Conservation (phyloP, 2,329 filamentous ascomycete species). For the Xylariaceae sp. region DNA sequence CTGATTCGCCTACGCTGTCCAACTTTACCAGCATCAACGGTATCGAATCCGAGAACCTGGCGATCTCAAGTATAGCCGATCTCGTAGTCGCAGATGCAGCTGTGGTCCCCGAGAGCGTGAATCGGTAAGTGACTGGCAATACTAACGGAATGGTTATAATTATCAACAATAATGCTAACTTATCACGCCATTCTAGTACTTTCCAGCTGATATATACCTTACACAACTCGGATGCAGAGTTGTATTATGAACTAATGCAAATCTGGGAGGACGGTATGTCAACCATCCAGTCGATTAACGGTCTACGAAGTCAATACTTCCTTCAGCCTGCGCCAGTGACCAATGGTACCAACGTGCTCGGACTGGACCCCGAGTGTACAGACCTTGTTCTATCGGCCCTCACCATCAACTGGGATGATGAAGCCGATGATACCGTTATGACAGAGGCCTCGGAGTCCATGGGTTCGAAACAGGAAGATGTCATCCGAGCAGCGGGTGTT, state of each 20-base stretch:
- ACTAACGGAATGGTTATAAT: no score
- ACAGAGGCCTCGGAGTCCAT: conserved; percentile 25
- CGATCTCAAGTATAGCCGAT: no score
- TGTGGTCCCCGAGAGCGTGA: no score
- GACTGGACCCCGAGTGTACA: conserved; percentile 32
- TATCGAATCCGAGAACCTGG: conserved; percentile 3
- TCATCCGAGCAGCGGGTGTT: conserved; percentile 9
- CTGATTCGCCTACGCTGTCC: conserved; percentile 13
- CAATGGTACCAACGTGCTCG: conserved; percentile 28
- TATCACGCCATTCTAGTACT: no score
- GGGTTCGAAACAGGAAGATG: conserved; percentile 4
- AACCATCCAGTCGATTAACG: neutral
- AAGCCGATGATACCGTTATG: conserved; percentile 28
- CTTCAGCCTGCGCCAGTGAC: conserved; percentile 6
- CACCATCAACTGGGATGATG: conserved; percentile 31
- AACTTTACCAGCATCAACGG: conserved; percentile 16
- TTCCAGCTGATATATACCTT: conserved; percentile 13
- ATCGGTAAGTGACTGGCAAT: no score
- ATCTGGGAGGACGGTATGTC: conserved; percentile 4
- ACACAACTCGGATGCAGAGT: conserved; percentile 14
- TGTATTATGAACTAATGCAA: neutral
- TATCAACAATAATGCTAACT: no score
- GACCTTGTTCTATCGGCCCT: conserved; percentile 32
- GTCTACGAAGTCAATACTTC: neutral
- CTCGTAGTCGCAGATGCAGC: no score